phyloP scores from a whole-genome alignment of 768 basidiomycete species.

The Trametes meyenii region DNA sequence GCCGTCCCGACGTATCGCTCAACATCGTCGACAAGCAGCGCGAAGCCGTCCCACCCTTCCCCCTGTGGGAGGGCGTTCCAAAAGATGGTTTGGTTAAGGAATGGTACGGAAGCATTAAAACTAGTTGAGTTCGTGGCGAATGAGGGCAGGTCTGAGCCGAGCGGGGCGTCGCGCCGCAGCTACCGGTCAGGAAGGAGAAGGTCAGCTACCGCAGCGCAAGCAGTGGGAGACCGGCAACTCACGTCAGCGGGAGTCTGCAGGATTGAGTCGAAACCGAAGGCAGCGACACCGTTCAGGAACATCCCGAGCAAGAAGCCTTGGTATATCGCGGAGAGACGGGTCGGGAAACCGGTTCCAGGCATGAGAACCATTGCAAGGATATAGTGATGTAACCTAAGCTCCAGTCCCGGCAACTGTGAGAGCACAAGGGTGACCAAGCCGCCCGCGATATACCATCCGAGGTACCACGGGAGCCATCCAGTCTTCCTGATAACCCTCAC shows the following conservation, averaged over 20 bases:
- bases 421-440: slow-evolving; percentile 69
- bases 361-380: slow-evolving; percentile 74
- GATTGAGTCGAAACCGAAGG: slow-evolving; percentile 80
- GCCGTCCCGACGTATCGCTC: slow-evolving; percentile 73
- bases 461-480: slow-evolving; percentile 79
- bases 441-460: slow-evolving; percentile 71
- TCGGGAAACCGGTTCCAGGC: slow-evolving; percentile 81
- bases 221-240: slow-evolving; percentile 28
- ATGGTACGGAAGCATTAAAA: slow-evolving; percentile 57
- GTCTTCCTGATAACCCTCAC: slow-evolving; percentile 82
- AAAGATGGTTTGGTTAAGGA: slow-evolving; percentile 39
- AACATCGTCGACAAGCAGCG: slow-evolving; percentile 85
- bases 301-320: slow-evolving; percentile 84
- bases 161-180: slow-evolving; percentile 72
- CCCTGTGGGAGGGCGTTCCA: slow-evolving; percentile 41
- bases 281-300: slow-evolving; percentile 78
- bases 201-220: slow-evolving; percentile 11
- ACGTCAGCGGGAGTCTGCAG: slow-evolving; percentile 76
- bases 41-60: slow-evolving; percentile 72
- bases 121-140: slow-evolving; percentile 78
- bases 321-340: slow-evolving; percentile 75
- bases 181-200: slow-evolving; percentile 34
- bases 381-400: slow-evolving; percentile 82
- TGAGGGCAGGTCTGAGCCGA: slow-evolving; percentile 67
- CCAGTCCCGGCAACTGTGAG: slow-evolving; percentile 66